Base-by-base conservation (phyloP, 1,139 yeast genomes). In the Geotrichum histeridarum region DNA sequence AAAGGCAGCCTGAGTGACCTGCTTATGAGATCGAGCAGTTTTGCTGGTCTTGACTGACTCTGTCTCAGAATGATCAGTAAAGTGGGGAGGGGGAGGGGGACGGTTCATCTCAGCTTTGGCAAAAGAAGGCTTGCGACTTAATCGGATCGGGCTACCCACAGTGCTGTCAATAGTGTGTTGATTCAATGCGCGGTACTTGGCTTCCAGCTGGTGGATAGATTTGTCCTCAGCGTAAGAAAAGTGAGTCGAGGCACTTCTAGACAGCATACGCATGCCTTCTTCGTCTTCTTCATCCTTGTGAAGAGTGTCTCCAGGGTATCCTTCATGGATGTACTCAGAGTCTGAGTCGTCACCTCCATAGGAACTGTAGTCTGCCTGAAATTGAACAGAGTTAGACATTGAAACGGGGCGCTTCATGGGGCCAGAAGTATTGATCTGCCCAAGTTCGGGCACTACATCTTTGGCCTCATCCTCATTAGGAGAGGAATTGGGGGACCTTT, bases 141-240 rank as follows among this genome's bases (percentile, higher is more conserved):
- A 14, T 8, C 36, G 30, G 30, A 54, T 22, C 1, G 47, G 33
- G 5, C 35, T 14, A n/a, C 35, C 27, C 1, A 37, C 27, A 11
- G 27, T 27, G 7, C 33, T 18, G 18, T 32, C 39, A 14, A 41
- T 9, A 18, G 38, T 33, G 22, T 38, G 45, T 39, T 60, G 41
- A 36, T 61, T 62, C 44, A 86, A 74, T 0, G 93, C 88, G 60
- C 78, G 76, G 53, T 82, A 68, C 64, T 85, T 86, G 61, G 89
- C 83, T 60, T 84, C 90, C 58, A 84, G 82, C 56, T 84, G 89
- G 65, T 79, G 80, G 63, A 84, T 74, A 63, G 77, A 75, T 63
- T 76, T 77, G 62, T 86, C 94, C 63, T 87, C 91, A 1, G 82
- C 79, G 55, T 83, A 77, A 0, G 91, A 81, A 64, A 74, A 83